Conservation (phyloP, 2,329 filamentous ascomycete genomes). For the Penicillium sp. region DNA sequence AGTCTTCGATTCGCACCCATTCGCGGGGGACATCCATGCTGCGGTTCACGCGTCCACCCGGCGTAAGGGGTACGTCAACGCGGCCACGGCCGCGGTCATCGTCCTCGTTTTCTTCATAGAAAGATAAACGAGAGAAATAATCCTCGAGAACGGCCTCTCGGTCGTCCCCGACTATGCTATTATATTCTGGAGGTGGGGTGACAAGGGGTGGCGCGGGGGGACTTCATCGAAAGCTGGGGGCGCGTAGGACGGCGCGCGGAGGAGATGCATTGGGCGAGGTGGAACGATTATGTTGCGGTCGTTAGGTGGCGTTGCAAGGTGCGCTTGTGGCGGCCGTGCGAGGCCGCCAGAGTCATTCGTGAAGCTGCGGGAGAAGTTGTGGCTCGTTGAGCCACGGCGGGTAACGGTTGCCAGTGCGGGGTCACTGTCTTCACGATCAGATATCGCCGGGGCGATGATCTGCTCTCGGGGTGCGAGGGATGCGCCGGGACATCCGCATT, state of each 20-base stretch:
- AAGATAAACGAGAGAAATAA: constrained; percentile 77
- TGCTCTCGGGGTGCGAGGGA: constrained; percentile 41
- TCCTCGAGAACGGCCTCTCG: constrained; percentile 71
- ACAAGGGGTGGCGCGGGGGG: constrained; percentile 69
- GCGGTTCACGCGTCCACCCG: constrained; percentile 60
- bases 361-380: constrained; percentile 37
- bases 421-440: constrained; percentile 32
- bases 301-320: constrained; percentile 47
- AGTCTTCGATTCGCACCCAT: constrained; percentile 48
- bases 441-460: constrained; percentile 14
- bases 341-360: constrained; percentile 42
- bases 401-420: constrained; percentile 18
- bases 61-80: constrained; percentile 61
- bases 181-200: constrained; percentile 83
- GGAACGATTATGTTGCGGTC: constrained; percentile 43
- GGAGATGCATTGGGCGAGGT: constrained; percentile 74
- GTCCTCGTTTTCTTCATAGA: constrained; percentile 62
- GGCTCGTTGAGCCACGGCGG: constrained; percentile 19
- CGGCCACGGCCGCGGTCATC: constrained; percentile 47
- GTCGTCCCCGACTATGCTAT: constrained; percentile 68
- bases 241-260: constrained; percentile 81
- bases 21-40: constrained; percentile 63
- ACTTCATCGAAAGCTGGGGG: constrained; percentile 85
- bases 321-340: constrained; percentile 50
- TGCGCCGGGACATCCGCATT: constrained; percentile 67